These are phyloP conservation scores for Neurospora hispaniola DNA, from an alignment of 495 filamentous ascomycete genomes.

Conservation along the genomic window DNA sequence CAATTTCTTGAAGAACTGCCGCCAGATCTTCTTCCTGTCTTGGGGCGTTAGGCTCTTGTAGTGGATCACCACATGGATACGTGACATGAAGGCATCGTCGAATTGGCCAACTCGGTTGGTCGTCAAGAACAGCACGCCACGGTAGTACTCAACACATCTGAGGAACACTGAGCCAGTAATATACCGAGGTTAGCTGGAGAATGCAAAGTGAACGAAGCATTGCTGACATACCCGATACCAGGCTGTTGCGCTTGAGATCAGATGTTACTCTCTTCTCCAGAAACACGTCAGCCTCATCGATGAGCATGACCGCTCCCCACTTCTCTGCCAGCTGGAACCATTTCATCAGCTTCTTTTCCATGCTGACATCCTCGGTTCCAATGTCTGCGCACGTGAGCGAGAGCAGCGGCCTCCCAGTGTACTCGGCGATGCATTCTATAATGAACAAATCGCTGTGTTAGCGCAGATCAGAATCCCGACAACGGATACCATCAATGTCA, in stretches of 20 bases:
- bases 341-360: conserved; percentile 2
- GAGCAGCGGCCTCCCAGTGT: conserved; percentile 7
- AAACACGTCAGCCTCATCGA: conserved; percentile 33
- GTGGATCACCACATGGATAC: conserved; percentile 39
- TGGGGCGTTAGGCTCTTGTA: conserved; percentile 25
- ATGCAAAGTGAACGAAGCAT: no score
- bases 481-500: no score
- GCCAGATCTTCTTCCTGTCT: conserved; percentile 10
- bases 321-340: conserved; percentile 2
- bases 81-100: conserved; percentile 45
- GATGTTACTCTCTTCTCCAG: conserved; percentile 15
- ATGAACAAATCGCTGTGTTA: no score
- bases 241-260: conserved; percentile 17
- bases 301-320: conserved; percentile 19
- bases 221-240: conserved; percentile 14
- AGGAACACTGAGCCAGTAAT: conserved; percentile 29
- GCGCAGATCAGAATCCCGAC: no score
- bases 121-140: conserved; percentile 48
- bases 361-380: not conserved
- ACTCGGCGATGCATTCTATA: conserved; percentile 10
- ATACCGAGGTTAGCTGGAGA: no score
- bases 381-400: conserved; percentile 13
- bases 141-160: conserved; percentile 47
- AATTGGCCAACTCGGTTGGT: conserved; percentile 45
- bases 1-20: conserved; percentile 11